Percentiles rank a stretch among this genome's conserved stretches.
These are phyloP conservation scores for Rhizophlyctis rosea DNA, from an alignment of 192 early-diverging fungal species.

Conservation along the genomic window DNA sequence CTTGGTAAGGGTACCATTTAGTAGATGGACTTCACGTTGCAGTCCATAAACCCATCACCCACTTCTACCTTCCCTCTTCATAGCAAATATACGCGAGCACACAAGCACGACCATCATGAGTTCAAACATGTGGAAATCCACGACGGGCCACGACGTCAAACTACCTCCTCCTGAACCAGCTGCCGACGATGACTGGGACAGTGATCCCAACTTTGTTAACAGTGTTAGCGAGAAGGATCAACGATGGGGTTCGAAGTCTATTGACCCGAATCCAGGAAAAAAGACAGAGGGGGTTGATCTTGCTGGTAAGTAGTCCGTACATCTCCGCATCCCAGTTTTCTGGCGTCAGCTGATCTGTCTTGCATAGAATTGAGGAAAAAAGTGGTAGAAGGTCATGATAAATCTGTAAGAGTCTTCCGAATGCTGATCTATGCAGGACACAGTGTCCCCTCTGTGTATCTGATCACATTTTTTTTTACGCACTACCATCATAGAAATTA, in stretches of 20 bases:
- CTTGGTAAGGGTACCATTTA: too few species aligned
- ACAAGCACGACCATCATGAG: too few species aligned
- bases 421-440: background rate
- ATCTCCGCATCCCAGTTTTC: background rate
- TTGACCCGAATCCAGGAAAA: constrained; percentile 1
- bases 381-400: constrained; percentile 9
- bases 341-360: background rate
- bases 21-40: too few species aligned
- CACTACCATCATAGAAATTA: background rate
- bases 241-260: constrained; percentile 44
- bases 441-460: too few species aligned
- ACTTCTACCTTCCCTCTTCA: too few species aligned
- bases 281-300: constrained; percentile 6
- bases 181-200: constrained; percentile 38
- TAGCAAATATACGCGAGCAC: too few species aligned
- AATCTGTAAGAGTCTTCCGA: background rate
- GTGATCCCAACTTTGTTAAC: constrained; percentile 50
- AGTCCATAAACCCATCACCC: too few species aligned
- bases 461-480: too few species aligned
- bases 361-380: constrained; percentile 15
- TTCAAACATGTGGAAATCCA: constrained; percentile 33
- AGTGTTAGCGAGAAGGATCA: constrained; percentile 40
- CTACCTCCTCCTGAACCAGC: background rate
- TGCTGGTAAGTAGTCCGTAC: background rate
- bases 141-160: background rate